Base-by-base conservation (phyloP, 1,139 yeast genomes). In the Pichia sp. region DNA sequence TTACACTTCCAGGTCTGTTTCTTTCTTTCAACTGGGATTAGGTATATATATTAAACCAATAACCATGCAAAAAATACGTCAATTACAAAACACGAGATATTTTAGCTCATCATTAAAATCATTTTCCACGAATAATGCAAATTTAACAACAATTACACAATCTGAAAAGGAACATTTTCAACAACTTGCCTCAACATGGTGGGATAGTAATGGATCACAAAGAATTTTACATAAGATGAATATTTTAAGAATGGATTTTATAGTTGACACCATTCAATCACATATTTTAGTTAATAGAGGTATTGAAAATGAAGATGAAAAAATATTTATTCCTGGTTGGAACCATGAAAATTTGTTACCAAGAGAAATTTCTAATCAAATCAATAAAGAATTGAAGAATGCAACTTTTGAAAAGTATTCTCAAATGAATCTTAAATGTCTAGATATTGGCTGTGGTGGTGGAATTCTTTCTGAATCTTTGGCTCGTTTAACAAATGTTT, bases 391-490 rank as follows among this genome's bases (percentile, higher is more conserved):
- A 55, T 79, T 79, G 55, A 74, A 75, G 16, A 60, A 58, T 11
- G 74, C 77, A 47, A 68, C 81, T 52, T 71, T 73, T 28, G 72
- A 73, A 44, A 60, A 79, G 41, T 66, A 75, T 45, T 55, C 59
- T 5, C 60, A 63, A 0, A 60, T 71, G 44, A 69, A 74, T 48
- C 70, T 81, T 50, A 68, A 70, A 16, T 91, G 83, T 0, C 71
- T 93, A 55, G 99, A 93, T 65, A 84, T 93, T 51, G 99, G 99
- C 0, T 95, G 99, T 66, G 99, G 99, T 27, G 99, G 99, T 9
- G 99, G 99, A 0, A 84, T 93, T 31, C 73, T 93, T 44, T 73
- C 91, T 5, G 99, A 93, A 66, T 83, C 95, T 1, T 70, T 93
- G 66, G 96, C 96, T 0, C 73, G 99, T 58, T 71, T 87, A 60